Base-by-base conservation (phyloP, 2,329 filamentous ascomycete species). In the Beauveria varroae region DNA sequence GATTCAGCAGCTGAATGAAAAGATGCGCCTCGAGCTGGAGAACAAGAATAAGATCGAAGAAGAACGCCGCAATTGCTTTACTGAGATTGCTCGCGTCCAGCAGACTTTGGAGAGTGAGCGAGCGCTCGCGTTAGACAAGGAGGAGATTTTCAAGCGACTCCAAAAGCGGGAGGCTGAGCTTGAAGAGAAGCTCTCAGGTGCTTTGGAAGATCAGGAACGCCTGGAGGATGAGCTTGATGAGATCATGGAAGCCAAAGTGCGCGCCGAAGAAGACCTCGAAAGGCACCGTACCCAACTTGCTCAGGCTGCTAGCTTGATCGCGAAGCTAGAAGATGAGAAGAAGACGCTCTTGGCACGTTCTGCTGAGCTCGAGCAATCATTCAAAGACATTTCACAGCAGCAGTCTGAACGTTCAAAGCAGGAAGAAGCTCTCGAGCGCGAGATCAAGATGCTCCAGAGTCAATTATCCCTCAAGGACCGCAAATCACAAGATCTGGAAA, bases 71-170 rank as follows among this genome's bases (percentile, higher is more conserved):
- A 89, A 92, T 64, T 90, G 91, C 2, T 90, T 98, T 67, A 81
- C 87, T 16, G 95, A 99, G 69, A 88, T 97, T 69, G 85, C 93
- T 66, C 87, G 90, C 37, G 90, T 98, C 52, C 93, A 97, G 71
- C 91, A 98, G 68, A 96, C 91, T 0, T 81, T 99, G 2, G 96
- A 99, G 73, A 96, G 93, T 66, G 96, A 99, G 74, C 86, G 95
- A 55, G 91, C 93, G n/a, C 81, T 99, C 47, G 95, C 95, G 1
- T 79, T 99, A 5, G 95, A 99, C 75, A 99, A 99, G 72, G 96
- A 99, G 71, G 95, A 99, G 69, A 99, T 99, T 63, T 99, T 98
- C 80, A 96, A 93, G 71, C 86, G 96, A n/a, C 80, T 99, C 24
- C 95, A 97, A 71, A 79, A 88, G 58, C 89, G 95, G n/a, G 95